Evolutionary conservation across 2,329 filamentous ascomycete species (phyloP).

Genomic region (Cercospora berteroae): DNA sequence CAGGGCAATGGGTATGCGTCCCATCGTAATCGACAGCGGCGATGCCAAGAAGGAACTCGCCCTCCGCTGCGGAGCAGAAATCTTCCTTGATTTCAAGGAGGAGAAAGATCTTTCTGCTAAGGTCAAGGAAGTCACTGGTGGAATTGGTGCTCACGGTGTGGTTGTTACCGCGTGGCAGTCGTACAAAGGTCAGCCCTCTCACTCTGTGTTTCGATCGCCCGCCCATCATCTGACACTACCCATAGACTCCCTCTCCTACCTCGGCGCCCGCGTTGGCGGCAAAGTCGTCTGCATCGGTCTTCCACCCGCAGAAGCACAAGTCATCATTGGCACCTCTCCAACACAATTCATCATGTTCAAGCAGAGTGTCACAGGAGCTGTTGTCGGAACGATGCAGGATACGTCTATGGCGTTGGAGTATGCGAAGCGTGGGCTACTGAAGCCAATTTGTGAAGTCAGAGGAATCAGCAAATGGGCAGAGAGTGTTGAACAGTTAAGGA

Average conservation of each 20-base stretch:
- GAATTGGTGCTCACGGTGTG: slow-evolving; percentile 48
- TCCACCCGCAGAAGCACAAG: slow-evolving; percentile 36
- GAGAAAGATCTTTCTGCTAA: slow-evolving; percentile 40
- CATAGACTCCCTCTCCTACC: slow-evolving; percentile 41
- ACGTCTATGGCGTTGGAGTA: slow-evolving; percentile 48
- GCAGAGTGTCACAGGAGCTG: slow-evolving; percentile 37
- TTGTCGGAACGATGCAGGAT: slow-evolving; percentile 50
- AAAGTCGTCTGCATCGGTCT: slow-evolving; percentile 51
- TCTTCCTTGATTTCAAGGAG: slow-evolving; percentile 55
- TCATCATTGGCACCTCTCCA: slow-evolving; percentile 38
- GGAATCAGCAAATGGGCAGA: slow-evolving; percentile 49
- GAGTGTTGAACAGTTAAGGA: slow-evolving; percentile 50
- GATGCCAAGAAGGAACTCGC: slow-evolving; percentile 47
- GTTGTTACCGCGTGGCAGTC: slow-evolving; percentile 38
- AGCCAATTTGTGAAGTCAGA: slow-evolving; percentile 51
- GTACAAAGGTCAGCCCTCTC: slow-evolving; percentile 5
- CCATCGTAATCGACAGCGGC: slow-evolving; percentile 56
- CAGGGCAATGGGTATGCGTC: slow-evolving; percentile 54
- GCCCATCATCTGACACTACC: too few relatives aligned
- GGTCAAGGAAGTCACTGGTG: slow-evolving; percentile 48
- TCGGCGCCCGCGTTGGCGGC: slow-evolving; percentile 49
- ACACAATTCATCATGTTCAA: slow-evolving; percentile 36
- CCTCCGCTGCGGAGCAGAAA: slow-evolving; percentile 53
- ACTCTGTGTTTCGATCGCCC: too few relatives aligned
- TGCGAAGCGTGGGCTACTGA: slow-evolving; percentile 50